Conservation (phyloP, 768 basidiomycete species). For the Boletus fagicola region DNA sequence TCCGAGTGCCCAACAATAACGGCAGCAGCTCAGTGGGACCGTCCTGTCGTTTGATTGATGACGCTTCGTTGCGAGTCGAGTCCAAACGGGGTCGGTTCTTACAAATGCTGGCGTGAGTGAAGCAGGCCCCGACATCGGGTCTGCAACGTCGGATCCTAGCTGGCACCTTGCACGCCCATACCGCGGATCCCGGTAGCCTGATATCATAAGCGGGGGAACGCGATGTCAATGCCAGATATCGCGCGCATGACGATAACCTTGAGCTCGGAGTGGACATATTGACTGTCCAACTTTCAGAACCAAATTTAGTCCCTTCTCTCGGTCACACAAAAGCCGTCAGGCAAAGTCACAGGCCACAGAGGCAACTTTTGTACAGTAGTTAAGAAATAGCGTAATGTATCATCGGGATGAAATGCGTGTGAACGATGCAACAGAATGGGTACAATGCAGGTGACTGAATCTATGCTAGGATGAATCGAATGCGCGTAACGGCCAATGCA, state of each 20-base stretch:
- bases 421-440: constrained; percentile 33
- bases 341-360: constrained; percentile 9
- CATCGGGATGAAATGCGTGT: constrained; percentile 28
- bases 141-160: constrained; percentile 5
- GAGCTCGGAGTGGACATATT: constrained; percentile 9
- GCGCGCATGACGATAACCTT: neutral
- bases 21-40: neutral
- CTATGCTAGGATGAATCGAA: constrained; percentile 38
- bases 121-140: neutral
- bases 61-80: neutral
- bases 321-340: constrained; percentile 13
- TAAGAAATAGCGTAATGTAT: constrained; percentile 35
- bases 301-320: constrained; percentile 6
- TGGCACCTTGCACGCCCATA: neutral
- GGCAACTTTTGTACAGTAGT: constrained; percentile 30
- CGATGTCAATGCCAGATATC: constrained; percentile 1
- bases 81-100: neutral
- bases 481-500: constrained; percentile 30
- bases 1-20: constrained; percentile 14
- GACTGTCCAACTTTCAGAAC: constrained; percentile 1
- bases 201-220: constrained; percentile 11
- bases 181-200: constrained; percentile 19
- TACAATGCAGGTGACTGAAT: constrained; percentile 36
- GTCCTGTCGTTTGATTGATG: neutral
- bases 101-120: neutral